phyloP scores from a whole-genome alignment of 2,329 filamentous ascomycete species.

The Fusarium heterosporum region DNA sequence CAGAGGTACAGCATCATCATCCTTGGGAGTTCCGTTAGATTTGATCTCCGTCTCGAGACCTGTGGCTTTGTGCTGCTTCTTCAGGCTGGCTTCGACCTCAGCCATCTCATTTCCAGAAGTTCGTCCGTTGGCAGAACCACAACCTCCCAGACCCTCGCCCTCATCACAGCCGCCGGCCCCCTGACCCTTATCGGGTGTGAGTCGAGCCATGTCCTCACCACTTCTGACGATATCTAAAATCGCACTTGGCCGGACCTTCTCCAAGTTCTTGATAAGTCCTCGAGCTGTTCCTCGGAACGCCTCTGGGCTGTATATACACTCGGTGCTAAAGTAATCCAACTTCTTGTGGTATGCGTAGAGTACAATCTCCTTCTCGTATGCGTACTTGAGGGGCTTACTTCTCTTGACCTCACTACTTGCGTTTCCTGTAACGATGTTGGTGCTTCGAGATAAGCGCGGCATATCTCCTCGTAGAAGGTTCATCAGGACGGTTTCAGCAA shows the following conservation, averaged over 20 bases:
- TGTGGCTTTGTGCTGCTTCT: slow-evolving; percentile 33
- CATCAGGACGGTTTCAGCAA: slow-evolving; percentile 98
- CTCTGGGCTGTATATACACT: slow-evolving; percentile 98
- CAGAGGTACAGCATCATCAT: slow-evolving; percentile 51
- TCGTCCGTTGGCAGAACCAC: slow-evolving; percentile 73
- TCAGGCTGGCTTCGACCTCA: slow-evolving; percentile 73
- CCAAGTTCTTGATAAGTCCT: slow-evolving; percentile 92
- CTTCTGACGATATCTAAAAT: slow-evolving; percentile 95
- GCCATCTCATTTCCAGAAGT: slow-evolving; percentile 82
- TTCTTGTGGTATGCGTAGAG: slow-evolving; percentile 97
- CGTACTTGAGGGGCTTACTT: slow-evolving; percentile 97
- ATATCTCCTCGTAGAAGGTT: slow-evolving; percentile 92
- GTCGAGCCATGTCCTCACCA: slow-evolving; percentile 92
- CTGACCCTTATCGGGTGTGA: slow-evolving; percentile 61
- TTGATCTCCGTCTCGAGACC: slow-evolving; percentile 52
- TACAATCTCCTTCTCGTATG: slow-evolving; percentile 99
- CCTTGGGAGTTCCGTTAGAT: slow-evolving; percentile 38
- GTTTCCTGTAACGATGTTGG: slow-evolving; percentile 86
- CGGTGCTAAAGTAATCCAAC: slow-evolving; percentile 97
- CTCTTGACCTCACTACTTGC: slow-evolving; percentile 88
- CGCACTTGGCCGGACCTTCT: slow-evolving; percentile 91
- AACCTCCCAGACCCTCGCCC: slow-evolving; percentile 69
- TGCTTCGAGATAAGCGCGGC: slow-evolving; percentile 86
- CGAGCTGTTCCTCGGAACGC: slow-evolving; percentile 94
- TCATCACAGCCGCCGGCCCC: slow-evolving; percentile 54